Evolutionary conservation across 2,329 filamentous ascomycete species (phyloP), one percentile per base, ranked within the genome.

Genomic region (Fusarium sterilihyphosum): DNA sequence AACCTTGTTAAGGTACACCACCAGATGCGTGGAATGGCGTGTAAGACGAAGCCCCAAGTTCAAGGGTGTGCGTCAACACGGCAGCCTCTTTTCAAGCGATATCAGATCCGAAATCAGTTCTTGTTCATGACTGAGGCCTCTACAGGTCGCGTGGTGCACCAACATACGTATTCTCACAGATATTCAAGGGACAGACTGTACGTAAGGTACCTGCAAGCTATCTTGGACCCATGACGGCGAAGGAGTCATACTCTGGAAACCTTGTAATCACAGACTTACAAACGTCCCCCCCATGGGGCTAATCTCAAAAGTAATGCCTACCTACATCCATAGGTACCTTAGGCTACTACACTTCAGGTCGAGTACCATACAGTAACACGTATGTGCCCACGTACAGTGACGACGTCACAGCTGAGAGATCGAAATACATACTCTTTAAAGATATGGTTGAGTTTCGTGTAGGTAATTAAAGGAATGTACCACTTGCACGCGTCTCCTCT

Each of bases 321-420:
- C 24, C 18, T 47, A 49, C 20, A 49, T 49, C 20, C 46, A 49
- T 35, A 35, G 33, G 14, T 49, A 22, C 50, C 50, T 44, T 53
- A 56, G 58, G 46, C 56, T 56, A 41, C 35, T 41, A 22, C 26
- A n/a, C 52, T 54, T 40, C 35, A n/a, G 24, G 52, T n/a, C 17
- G 52, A 54, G 52, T 41, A n/a, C 50, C 22, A 20, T n/a, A 41
- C 52, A 41, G 52, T 56, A 57, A 38, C 73, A 73, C 76, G 75
- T 78, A 65, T 52, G 76, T 58, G 74, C 53, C 65, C 57, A 75
- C 76, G 75, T 77, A 75, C 67, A 77, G 65, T 46, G 60, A 56
- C 62, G 70, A 75, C 66, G 74, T 77, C 65, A 73, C 65, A 70
- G 65, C 37, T 63, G 24, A 17, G 29, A 20, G 29, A 37, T 60